Evolutionary conservation across 2,329 filamentous ascomycete genomes (phyloP), one percentile per base, ranked within the genome.

Genomic region (Fusarium buxicola): DNA sequence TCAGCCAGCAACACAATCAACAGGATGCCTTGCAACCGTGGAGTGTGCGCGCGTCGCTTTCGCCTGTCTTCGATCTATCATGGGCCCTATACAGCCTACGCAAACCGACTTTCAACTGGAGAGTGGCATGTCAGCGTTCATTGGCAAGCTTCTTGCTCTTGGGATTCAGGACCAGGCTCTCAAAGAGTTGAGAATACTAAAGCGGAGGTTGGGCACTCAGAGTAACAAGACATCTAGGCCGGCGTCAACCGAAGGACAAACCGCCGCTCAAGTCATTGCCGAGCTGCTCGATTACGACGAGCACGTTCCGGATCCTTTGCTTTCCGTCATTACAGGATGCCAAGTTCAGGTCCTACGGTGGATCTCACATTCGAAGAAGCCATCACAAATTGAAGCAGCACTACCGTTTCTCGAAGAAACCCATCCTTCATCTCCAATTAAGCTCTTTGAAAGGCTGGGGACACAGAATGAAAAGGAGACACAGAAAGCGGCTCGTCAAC

Each of bases 1-100:
- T 13, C 63, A 70, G 13, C 48, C 67, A 32, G 59, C 63, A 46
- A 58, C 71, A 4, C 73, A 74, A 13, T 79, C 78, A 13, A 78
- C 77, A 3, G 79, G 80, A 40, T 84, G 83, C 47, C 72, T 88
- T 12, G 81, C 87, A 2, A 83, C 82, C 1, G 87, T 89, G 11
- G 90, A 93, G 76, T 93, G 91, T 69, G 85, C 88, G 7, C 83
- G 89, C 9, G 74, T 85, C 25, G 89, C 89, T 2, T 92, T 94
- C 69, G 77, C 83, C 7, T 87, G 86, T 45, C 78, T 94, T 34
- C 82, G 89, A 45, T 80, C 82, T 25, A 69, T 87, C 21, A 84
- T 90, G 46, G 79, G 83, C 24, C 77, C 83, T 1, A 77, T 83
- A 7, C 80, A 82, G 8, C 76, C 86, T 9, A 76, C 82, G 9